Evolutionary conservation across 2,329 filamentous ascomycete genomes (phyloP).

Genomic region (Cladophialophora carrionii): DNA sequence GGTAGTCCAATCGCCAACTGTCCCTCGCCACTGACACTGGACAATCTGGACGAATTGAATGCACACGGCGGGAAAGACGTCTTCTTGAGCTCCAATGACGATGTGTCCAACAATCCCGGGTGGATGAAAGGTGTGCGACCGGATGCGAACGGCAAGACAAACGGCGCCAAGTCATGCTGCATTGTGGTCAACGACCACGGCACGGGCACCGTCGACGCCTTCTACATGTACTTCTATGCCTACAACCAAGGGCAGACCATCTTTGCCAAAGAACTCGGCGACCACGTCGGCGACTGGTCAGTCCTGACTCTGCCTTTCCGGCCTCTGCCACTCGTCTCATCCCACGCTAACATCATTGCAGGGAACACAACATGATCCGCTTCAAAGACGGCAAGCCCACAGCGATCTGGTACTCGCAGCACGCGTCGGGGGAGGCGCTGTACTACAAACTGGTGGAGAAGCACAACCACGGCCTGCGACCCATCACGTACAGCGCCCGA

Average conservation of each 20-base stretch:
- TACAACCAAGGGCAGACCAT: conserved; percentile 6
- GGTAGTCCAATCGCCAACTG: background rate
- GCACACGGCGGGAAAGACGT: background rate
- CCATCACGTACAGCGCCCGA: background rate
- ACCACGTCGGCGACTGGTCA: conserved; percentile 4
- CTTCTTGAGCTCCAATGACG: conserved; percentile 3
- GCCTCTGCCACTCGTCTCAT: too few relatives aligned
- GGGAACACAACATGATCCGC: conserved; percentile 9
- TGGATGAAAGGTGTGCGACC: conserved; percentile 3
- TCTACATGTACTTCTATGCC: conserved; percentile 7
- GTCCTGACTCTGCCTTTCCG: background rate
- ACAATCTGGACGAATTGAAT: conserved; percentile 2
- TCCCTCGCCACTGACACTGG: background rate
- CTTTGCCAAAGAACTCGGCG: conserved; percentile 4
- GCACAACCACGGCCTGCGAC: background rate
- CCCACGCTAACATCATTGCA: background rate
- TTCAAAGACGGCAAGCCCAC: conserved; percentile 3
- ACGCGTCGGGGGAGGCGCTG: background rate
- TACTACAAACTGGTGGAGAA: conserved; percentile 7
- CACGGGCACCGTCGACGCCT: conserved; percentile 1
- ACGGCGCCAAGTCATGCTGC: conserved; percentile 1
- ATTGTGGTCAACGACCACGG: conserved; percentile 4
- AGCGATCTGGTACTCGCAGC: conserved; percentile 1
- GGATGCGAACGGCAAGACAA: background rate
- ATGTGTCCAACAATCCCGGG: background rate